Percentiles rank a stretch among this genome's conserved stretches.
These are phyloP conservation scores for Kalanchoe fedtschenkoi DNA, from an alignment of 164 flowering plant genomes.

Conservation along the genomic window DNA sequence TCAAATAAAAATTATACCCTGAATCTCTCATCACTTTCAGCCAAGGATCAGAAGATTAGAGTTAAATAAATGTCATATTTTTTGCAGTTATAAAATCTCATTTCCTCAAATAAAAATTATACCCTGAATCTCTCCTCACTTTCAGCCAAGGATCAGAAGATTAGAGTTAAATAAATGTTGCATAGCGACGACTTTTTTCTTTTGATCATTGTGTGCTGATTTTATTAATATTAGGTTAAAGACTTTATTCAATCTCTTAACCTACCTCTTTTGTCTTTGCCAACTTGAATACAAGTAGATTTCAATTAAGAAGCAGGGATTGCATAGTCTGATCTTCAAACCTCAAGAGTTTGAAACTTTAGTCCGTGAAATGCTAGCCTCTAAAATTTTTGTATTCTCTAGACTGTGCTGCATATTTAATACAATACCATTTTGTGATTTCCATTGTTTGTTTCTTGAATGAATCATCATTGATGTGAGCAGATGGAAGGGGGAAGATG, in stretches of 20 bases:
- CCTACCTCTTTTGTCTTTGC: background rate
- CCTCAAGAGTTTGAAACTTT: background rate
- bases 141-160: too few species aligned
- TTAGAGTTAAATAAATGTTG: background rate
- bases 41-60: too few species aligned
- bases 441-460: background rate
- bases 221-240: background rate
- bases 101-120: too few species aligned
- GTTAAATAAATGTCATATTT: background rate
- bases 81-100: too few species aligned
- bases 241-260: background rate
- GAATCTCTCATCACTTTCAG: too few species aligned
- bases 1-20: too few species aligned
- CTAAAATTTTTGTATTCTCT: background rate
- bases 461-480: conserved; percentile 23
- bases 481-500: conserved; percentile 77
- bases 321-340: background rate
- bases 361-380: background rate
- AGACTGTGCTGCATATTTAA: background rate
- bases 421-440: background rate
- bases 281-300: background rate
- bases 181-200: background rate
- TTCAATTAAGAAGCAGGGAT: background rate
- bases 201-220: background rate
- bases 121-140: too few species aligned